Evolutionary conservation across 305 asterid species (phyloP), one percentile per base, ranked within the genome.

Genomic region (Petunia hybrid): DNA sequence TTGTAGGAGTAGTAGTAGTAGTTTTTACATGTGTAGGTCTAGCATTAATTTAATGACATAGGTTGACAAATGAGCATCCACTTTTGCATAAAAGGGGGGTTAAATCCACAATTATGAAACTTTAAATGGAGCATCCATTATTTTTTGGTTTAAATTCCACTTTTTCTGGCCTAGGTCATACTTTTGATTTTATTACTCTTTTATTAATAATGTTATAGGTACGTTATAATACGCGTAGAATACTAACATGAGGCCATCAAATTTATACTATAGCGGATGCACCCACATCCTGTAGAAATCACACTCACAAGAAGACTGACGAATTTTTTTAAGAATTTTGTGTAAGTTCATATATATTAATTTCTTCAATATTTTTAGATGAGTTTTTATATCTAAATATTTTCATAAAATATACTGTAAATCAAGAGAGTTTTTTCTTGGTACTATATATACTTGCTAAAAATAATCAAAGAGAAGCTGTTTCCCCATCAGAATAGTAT

Each of bases 31-130:
- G 35, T 31, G 45, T 56, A 39, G 66, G 80, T 80, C 57, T 74
- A 67, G 48, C 75, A 79, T 86, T 83, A 64, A 9, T 78, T 83
- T 81, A 75, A 70, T 51, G 42, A 81, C 41, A 60, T 73, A 80
- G 85, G 81, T 81, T 83, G 80, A 75, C 80, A 83, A 76, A 48
- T 48, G 61, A 35, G 36, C 61, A 48, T 71, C 62, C 62, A 48
- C 35, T 83, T 85, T 82, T 31, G 80, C 51, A 36, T 56, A 13
- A 53, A 61, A 74, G 43, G 39, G 41, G 4, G 79, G 68, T 5
- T 61, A 61, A 60, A 61, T 60, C 6, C 53, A 78, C 22, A 31
- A 63, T 10, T 70, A 64, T 31, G 9, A 31, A 10, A 31, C 46
- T 31, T 79, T 79, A 70, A 64, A 31, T 53, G 68, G 82, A 46